phyloP scores from a whole-genome alignment of 176 grass and related monocot genomes.

The Cymbopogon citratus region DNA sequence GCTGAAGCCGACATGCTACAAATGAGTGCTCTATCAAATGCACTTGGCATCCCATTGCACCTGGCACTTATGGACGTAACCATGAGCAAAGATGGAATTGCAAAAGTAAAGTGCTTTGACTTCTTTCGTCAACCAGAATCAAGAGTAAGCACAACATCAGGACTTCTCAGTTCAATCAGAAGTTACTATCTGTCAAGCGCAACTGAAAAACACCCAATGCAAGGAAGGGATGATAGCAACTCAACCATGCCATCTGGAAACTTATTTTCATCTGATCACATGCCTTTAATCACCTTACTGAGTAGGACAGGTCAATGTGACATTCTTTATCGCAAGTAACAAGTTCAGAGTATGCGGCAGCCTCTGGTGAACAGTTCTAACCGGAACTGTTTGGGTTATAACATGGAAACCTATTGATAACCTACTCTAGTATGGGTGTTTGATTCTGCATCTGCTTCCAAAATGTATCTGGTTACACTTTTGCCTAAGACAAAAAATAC shows the following conservation, averaged over 20 bases:
- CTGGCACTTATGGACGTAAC: neutral
- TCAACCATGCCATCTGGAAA: neutral
- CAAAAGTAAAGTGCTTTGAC: neutral
- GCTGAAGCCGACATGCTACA: neutral
- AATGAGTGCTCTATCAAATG: slow-evolving; percentile 12
- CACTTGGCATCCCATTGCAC: slow-evolving; percentile 24
- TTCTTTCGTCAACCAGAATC: neutral
- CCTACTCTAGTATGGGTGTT: neutral
- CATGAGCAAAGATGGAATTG: neutral
- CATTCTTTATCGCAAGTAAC: neutral
- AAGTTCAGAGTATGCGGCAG: neutral
- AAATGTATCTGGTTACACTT: neutral
- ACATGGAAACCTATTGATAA: neutral
- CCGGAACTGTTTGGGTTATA: neutral
- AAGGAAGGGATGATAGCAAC: neutral
- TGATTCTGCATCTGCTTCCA: neutral
- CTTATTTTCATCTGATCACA: neutral
- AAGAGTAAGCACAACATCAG: neutral
- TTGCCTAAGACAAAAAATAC: neutral
- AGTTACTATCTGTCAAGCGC: neutral
- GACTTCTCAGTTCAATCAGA: neutral
- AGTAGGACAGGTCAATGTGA: neutral
- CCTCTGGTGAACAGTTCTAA: neutral
- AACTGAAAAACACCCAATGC: neutral
- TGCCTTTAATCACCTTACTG: neutral